Evolutionary conservation across 169 alveolate species (phyloP).

Genomic region (Plasmodium fragile): DNA sequence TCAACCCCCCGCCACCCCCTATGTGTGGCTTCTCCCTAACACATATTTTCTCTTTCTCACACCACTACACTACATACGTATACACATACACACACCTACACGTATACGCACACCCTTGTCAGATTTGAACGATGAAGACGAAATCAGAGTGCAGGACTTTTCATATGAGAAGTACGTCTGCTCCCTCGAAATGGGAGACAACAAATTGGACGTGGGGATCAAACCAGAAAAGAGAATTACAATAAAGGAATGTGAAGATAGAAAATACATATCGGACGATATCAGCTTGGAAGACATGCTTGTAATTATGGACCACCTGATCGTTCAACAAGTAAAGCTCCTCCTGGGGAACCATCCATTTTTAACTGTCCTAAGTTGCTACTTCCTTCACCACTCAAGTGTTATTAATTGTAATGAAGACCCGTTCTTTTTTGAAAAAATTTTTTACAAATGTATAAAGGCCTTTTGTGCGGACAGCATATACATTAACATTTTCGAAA

Average conservation of each 20-base stretch:
- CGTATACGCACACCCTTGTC: neutral
- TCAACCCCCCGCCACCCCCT: neutral
- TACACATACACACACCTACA: neutral
- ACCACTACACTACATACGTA: neutral
- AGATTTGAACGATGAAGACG: slow-evolving; percentile 56
- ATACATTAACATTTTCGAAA: slow-evolving; percentile 37
- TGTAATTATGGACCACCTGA: slow-evolving; percentile 21
- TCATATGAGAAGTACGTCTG: slow-evolving; percentile 37
- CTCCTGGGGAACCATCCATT: slow-evolving; percentile 66
- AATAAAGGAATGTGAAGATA: slow-evolving; percentile 73
- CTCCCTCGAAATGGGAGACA: slow-evolving; percentile 61
- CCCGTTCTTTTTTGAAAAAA: slow-evolving; percentile 33
- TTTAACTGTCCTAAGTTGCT: slow-evolving; percentile 67
- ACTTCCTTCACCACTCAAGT: slow-evolving; percentile 52
- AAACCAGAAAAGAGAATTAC: slow-evolving; percentile 63
- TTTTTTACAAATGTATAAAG: slow-evolving; percentile 19
- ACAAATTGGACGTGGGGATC: slow-evolving; percentile 55
- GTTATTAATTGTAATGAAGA: slow-evolving; percentile 32
- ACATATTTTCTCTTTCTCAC: neutral
- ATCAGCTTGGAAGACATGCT: slow-evolving; percentile 24
- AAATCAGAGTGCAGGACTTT: slow-evolving; percentile 26
- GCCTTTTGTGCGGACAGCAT: slow-evolving; percentile 16
- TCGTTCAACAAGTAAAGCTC: slow-evolving; percentile 32
- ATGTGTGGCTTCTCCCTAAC: neutral
- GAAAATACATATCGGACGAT: slow-evolving; percentile 16